Evolutionary conservation across 129 eudicot species (phyloP), one percentile per base, ranked within the genome.

Genomic region (Silybum marianum): DNA sequence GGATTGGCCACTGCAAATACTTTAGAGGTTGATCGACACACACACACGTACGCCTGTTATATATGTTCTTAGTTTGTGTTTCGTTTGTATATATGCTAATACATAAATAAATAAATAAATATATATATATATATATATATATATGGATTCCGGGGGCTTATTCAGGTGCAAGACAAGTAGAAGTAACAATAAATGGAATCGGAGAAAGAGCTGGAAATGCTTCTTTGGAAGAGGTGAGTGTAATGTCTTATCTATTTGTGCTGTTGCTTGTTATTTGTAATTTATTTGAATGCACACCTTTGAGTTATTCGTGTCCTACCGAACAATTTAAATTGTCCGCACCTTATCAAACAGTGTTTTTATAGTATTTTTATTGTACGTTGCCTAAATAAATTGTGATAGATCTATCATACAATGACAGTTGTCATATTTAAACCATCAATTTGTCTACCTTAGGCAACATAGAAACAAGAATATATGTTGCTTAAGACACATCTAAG

Each of bases 191-290:
- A 69, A 93, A 93, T 78, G 98, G 98, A 60, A 93, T 93, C 22
- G 98, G 98, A 30, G 98, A 93, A 72, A 89, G 98, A 88, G 98
- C 98, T 81, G 98, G 98, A 13, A 93, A 93, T 82, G 97, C 98
- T 38, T 91, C 97, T 73, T 71, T 93, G 58, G 98, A 93, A 85
- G 98, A 93, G 93, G 98, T 93, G 69, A 32, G 89, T 36, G 42
- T 36, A 36, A 36, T 36, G 40, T 4, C 40, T 6, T 36, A 36
- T 6, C 30, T 28, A 28, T 28, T 28, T 28, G 0, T 28, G 30
- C 3, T 28, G 11, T 39, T 8, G 10, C 39, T 34, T 34, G 39
- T 34, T 34, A 51, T 80, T 44, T 44, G 14, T 44, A 44, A 44
- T 44, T 44, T 44, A 44, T 44, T 2, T 44, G 54, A 44, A 44